Evolutionary conservation across 139 green algal species (phyloP), one percentile per base, ranked within the genome.

Genomic region (Prasinococcaceae sp.): DNA sequence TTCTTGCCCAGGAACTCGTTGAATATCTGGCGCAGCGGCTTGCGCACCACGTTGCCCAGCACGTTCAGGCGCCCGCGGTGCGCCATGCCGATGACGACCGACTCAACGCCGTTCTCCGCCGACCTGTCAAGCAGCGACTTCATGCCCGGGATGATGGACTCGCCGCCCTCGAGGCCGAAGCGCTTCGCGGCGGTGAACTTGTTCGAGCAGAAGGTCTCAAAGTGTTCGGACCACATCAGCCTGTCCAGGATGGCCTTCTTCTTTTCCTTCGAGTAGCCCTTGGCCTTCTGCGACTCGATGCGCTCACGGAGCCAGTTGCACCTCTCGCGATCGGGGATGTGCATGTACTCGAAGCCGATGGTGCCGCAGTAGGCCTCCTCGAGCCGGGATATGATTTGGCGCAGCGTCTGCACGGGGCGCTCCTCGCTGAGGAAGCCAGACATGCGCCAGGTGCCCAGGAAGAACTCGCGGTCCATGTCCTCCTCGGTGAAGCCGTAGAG

Each of bases 331-430:
- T 95, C 80, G 4, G 80, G 65, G 44, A 98, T 96, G 82, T 98
- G 85, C 85, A 96, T 97, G 83, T 94, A 96, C 83, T 94, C 85
- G 49, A 83, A 94, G 26, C 89, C 89, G 19, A 93, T 86, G 56
- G 60, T 75, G 45, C 79, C 75, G 70, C 83, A 93, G 71, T 96
- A 97, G 1, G 83, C 79, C 43, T 94, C 76, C n/a, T 61, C 35
- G 30, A 97, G 75, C 17, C 87, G 70, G 2, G 59, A 68, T 14
- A 96, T 65, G 25, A 96, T 87, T 49, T 93, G 74, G 1, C 86
- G 61, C 40, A 95, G 74, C 16, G 81, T 94, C 42, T 77, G 67
- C 12, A 85, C 54, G 40, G 87, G 81, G 3, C 76, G 61, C 25
- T 84, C 67, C 72, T 94, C 89, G 1, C 52, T 71, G 52, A 97